Evolutionary conservation across 2,329 filamentous ascomycete genomes (phyloP).

Genomic region (Trichoderma brevicompactum): DNA sequence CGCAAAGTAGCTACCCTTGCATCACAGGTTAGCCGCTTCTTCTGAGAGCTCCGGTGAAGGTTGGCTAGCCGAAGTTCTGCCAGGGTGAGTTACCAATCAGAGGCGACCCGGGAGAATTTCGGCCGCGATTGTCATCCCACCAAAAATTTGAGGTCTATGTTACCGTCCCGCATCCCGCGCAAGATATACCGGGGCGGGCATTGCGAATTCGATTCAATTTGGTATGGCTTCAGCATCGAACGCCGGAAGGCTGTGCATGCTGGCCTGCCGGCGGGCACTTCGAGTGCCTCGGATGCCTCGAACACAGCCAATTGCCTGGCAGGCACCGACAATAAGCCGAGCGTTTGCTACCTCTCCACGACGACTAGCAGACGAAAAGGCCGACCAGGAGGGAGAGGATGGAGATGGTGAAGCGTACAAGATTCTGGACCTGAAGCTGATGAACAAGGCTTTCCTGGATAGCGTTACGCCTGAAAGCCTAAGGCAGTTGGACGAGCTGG

Average conservation of each 20-base stretch:
- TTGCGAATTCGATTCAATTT: slow-evolving; percentile 34
- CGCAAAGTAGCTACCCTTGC: not conserved
- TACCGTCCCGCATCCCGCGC: slow-evolving; percentile 31
- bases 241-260: slow-evolving; percentile 44
- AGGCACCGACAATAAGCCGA: slow-evolving; percentile 34
- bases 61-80: not conserved
- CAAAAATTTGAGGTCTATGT: slow-evolving; percentile 41
- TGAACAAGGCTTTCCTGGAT: slow-evolving; percentile 40
- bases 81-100: slow-evolving; percentile 8
- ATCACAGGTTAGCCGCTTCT: not conserved
- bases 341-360: slow-evolving; percentile 41
- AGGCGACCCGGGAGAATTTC: slow-evolving; percentile 36
- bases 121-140: slow-evolving; percentile 33
- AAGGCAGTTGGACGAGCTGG: slow-evolving; percentile 43
- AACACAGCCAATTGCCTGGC: slow-evolving; percentile 35
- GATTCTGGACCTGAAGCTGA: slow-evolving; percentile 38
- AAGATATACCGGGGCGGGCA: slow-evolving; percentile 17
- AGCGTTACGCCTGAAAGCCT: slow-evolving; percentile 40
- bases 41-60: not conserved
- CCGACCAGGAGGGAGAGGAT: slow-evolving; percentile 35
- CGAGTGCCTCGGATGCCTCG: slow-evolving; percentile 35
- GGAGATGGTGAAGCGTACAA: slow-evolving; percentile 33
- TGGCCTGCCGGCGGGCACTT: slow-evolving; percentile 42
- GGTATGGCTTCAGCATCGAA: slow-evolving; percentile 47
- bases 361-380: slow-evolving; percentile 36